Percentiles rank a stretch among this genome's conserved stretches.
These are phyloP conservation scores for Aspergillus nanangensis DNA, from an alignment of 495 filamentous ascomycete genomes.

Conservation along the genomic window DNA sequence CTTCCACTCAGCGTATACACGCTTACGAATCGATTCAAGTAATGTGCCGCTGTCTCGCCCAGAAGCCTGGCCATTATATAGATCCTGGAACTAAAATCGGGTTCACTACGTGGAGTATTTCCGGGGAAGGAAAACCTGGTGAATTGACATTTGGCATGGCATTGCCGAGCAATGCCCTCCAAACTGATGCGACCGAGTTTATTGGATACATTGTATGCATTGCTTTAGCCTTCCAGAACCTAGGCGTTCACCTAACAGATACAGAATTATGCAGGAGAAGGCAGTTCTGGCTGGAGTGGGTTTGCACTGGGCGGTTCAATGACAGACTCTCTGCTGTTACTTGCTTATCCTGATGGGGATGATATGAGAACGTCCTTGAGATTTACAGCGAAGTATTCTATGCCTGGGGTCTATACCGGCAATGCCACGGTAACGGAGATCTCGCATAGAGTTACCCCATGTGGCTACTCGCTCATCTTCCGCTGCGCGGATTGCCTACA, in stretches of 20 bases:
- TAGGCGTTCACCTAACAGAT: not conserved
- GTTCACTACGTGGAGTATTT: conserved; percentile 5
- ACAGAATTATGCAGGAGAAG: conserved; percentile 15
- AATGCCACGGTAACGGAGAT: conserved; percentile 54
- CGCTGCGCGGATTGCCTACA: conserved; percentile 58
- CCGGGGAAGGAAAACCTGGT: conserved; percentile 15
- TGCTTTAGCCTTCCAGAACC: too few relatives aligned
- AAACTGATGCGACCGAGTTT: conserved; percentile 51
- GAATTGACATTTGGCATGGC: conserved; percentile 50
- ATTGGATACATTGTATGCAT: conserved; percentile 49
- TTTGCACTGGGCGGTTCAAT: conserved; percentile 54
- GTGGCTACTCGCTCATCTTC: conserved; percentile 54
- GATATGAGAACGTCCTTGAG: conserved; percentile 51
- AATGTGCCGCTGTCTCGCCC: not conserved
- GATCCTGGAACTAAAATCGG: conserved; percentile 1
- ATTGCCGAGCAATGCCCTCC: conserved; percentile 48
- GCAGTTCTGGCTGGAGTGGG: conserved; percentile 49
- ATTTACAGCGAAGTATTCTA: conserved; percentile 49
- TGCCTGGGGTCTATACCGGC: conserved; percentile 54
- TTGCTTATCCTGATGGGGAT: conserved; percentile 50
- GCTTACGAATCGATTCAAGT: too few relatives aligned
- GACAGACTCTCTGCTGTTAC: conserved; percentile 53
- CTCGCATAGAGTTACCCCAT: conserved; percentile 48
- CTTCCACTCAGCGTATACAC: too few relatives aligned
- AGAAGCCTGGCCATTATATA: not conserved